Base-by-base conservation (phyloP, 208 protist species). In the Wallacemonas sp. region DNA sequence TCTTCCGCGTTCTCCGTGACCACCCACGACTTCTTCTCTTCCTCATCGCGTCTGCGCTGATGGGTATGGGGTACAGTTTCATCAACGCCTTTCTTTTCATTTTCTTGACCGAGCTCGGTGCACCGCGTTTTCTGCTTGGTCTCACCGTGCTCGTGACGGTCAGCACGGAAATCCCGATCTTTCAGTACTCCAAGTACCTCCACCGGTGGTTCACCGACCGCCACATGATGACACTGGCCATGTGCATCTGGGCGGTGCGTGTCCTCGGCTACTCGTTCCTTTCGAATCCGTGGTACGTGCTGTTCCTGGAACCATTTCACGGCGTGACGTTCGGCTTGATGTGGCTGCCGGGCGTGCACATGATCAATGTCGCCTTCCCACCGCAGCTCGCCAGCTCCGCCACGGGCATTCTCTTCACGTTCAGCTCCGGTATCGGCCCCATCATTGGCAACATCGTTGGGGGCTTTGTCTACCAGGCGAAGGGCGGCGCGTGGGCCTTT, bases 151-250 rank as follows among this genome's bases (percentile, higher is more conserved):
- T 76, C 6, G 29, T 90, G 39, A 87, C 79, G 33, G 75, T 92
- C 19, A 79, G 67, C 26, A 79, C 75, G n/a, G 88, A 94, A 60
- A 83, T 92, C 34, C 82, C 83, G n/a, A 59, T 94, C 26, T 87
- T 92, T 46, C 64, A 78, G 46, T 65, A 60, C 50, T 69, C 71
- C 21, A 68, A 70, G n/a, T 38, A 39, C 12, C 34, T 94, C 19
- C 68, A 80, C 39, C 21, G 57, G 34, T 66, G 38, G 24, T 74
- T 89, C 44, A 76, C 72, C 8, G 69, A 77, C 21, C 76, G 74
- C 15, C 61, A 79, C 34, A 73, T 94, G 71, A 69, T 92, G 34
- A 65, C 81, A 19, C 58, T 81, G n/a, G 59, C 76, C 2, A 77
- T 87, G 77, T 27, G 70, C 22, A 53, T 71, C 1, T 90, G 79